Evolutionary conservation across 2,329 filamentous ascomycete species (phyloP), one percentile per base, ranked within the genome.

Genomic region (Lachnum nothofagi): DNA sequence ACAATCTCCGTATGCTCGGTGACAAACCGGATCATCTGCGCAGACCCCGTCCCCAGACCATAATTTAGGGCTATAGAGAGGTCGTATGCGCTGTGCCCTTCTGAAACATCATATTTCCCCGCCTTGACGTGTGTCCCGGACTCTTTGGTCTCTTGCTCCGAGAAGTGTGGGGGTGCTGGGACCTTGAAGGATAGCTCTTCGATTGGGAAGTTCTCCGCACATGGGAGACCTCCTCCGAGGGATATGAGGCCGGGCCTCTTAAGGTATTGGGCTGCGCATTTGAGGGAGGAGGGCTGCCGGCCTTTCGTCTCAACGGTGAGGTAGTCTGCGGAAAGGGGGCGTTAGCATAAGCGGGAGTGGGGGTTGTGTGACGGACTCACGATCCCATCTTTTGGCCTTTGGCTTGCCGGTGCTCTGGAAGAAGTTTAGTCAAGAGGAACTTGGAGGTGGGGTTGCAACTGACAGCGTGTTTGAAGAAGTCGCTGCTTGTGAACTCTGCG

Each of bases 1-100:
- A 95, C 82, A 48, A 97, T 81, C 70, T 98, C 91, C 0, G 91
- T 95, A 70, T 97, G 93, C 72, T 98, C 93, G 0, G 91, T 94
- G 43, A 97, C 76, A 71, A 87, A 97, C 52, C 93, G 83, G 54
- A 96, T 73, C 67, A 98, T 75, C 70, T 95, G 93, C 3, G 89
- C 86, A 9, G 88, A 82, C 16, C 93, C 93, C 16, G 82, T 82
- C 7, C 90, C 84, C 70, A 95, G 90, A 27, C 87, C 88, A 67
- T 98, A 98, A 71, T 98, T 97, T 66, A 96, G 83, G 1, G 86
- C 86, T 54, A 94, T 88, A 39, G 87, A 82, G 44, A 98, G 79
- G 70, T 98, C 93, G 59, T 79, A 79, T 29, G 72, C 70, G 38
- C 66, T 67, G 17, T 65, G 61, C 17, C 78, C 80, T 42, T 86